Base-by-base conservation (phyloP, 345 rosid genomes). In the Combretum micranthum region DNA sequence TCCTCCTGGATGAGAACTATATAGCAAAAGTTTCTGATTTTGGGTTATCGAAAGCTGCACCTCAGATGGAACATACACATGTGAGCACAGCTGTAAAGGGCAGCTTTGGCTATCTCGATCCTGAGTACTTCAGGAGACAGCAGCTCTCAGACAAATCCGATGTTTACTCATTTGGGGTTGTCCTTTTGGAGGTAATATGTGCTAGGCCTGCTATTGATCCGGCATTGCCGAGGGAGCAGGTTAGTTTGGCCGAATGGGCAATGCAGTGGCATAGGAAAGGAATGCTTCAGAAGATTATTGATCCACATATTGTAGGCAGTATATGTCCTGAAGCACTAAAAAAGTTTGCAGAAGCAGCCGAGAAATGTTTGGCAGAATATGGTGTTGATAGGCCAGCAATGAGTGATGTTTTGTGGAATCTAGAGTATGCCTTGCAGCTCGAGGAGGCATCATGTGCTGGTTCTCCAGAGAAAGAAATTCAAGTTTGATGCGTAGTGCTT, bases 51-150 rank as follows among this genome's bases (percentile, higher is more conserved):
- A 85, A 87, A 64, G 88, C 75, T 48, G 87, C 91, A 13, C 80
- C 96, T 0, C 62, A 50, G 48, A 37, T 77, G 77, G 86, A 83
- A 3, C 80, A 80, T 42, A 87, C 83, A 12, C 77, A 82, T 49
- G 96, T 85, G 15, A 87, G 97, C 84, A 87, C 93, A 0, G 90
- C 96, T 0, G 93, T 90, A 54, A 87, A 90, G 64, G 96, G 93
- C 13, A 90, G 97, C 64, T 90, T 90, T 20, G 96, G 97, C 39
- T 87, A 87, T 46, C 82, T 87, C 16, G 96, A 87, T 55, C 97
- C 90, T 0, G 94, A 90, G 62, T 85, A 87, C 78, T 90, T 90
- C 75, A 60, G 86, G 55, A 77, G 86, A 50, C 96, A 90, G 37
- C 96, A 87, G 55, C 85, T 87, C 2, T 87, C 93, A 0, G 90